These are phyloP conservation scores for Aphanomyces stellatus DNA, from an alignment of 352 stramenopile species.

Conservation along the genomic window DNA sequence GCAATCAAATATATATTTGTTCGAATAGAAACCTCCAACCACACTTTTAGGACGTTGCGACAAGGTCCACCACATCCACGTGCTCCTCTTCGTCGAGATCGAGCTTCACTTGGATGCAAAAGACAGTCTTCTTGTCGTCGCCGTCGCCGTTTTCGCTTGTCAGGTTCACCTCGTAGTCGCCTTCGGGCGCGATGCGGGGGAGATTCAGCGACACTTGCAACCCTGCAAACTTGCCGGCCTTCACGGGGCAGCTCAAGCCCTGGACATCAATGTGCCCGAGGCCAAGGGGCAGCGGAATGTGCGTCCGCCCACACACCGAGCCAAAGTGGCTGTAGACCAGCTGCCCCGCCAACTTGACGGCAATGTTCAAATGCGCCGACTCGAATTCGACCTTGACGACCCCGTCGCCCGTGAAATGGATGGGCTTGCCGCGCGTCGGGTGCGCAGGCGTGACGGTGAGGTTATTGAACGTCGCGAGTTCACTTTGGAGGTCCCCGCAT, in stretches of 20 bases:
- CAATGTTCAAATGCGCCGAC: slow-evolving; percentile 44
- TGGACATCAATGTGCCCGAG: slow-evolving; percentile 81
- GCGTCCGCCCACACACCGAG: slow-evolving; percentile 64
- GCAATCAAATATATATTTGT: too few relatives aligned
- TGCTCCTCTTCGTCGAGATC: slow-evolving; percentile 28
- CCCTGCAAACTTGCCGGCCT: slow-evolving; percentile 50
- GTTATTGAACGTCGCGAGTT: slow-evolving; percentile 59
- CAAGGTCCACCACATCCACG: neutral
- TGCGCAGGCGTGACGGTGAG: slow-evolving; percentile 50
- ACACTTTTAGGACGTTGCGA: neutral
- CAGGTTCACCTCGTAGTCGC: slow-evolving; percentile 78
- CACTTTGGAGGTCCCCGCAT: slow-evolving; percentile 57
- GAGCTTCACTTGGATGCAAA: slow-evolving; percentile 75
- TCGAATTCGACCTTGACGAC: slow-evolving; percentile 54
- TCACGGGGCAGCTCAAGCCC: slow-evolving; percentile 64
- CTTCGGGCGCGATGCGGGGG: slow-evolving; percentile 62
- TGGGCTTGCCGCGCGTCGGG: slow-evolving; percentile 64
- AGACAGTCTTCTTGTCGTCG: slow-evolving; percentile 35
- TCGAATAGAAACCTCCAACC: neutral
- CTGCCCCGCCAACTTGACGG: slow-evolving; percentile 59
- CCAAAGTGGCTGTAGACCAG: slow-evolving; percentile 66
- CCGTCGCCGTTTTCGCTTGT: slow-evolving; percentile 35
- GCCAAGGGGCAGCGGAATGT: slow-evolving; percentile 66
- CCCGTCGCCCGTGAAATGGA: slow-evolving; percentile 62
- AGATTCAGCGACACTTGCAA: slow-evolving; percentile 81